Conservation (phyloP, 2,329 filamentous ascomycete species). For the Cercospora nicotianae region DNA sequence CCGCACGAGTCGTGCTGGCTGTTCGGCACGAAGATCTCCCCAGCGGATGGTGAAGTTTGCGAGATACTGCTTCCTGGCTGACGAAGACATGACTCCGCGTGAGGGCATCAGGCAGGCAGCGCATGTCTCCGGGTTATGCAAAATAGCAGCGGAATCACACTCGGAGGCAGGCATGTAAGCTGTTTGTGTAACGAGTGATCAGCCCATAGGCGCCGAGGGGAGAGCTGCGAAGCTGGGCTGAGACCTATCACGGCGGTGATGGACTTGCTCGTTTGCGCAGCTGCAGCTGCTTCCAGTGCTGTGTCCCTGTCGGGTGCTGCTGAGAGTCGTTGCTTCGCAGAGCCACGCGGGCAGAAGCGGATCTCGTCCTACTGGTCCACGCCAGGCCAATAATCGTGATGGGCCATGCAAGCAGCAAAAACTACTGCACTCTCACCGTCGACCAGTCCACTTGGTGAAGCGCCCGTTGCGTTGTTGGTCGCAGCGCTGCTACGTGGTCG, state of each 20-base stretch:
- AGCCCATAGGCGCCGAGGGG: constrained; percentile 14
- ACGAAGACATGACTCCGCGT: background rate
- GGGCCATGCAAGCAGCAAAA: background rate
- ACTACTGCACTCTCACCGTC: constrained; percentile 19
- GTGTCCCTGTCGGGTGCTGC: too few relatives aligned
- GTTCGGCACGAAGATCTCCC: constrained; percentile 6
- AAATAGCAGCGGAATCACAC: constrained; percentile 3
- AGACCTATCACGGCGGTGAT: background rate
- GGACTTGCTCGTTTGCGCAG: background rate
- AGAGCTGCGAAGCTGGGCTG: background rate
- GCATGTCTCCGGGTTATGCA: background rate
- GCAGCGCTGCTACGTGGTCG: background rate
- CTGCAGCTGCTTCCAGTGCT: background rate
- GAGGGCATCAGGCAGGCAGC: background rate
- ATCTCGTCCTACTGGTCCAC: constrained; percentile 18
- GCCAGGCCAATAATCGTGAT: constrained; percentile 11
- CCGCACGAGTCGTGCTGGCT: constrained; percentile 3
- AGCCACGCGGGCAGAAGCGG: constrained; percentile 2
- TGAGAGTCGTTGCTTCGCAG: background rate
- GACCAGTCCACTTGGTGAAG: constrained; percentile 11
- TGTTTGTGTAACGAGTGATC: constrained; percentile 11
- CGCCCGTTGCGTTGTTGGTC: constrained; percentile 4
- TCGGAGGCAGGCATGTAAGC: background rate
- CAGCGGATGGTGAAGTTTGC: background rate
- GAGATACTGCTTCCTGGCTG: background rate